Conservation (phyloP, 371 early-diverging fungal genomes). For the Lichtheimia hyalospora region DNA sequence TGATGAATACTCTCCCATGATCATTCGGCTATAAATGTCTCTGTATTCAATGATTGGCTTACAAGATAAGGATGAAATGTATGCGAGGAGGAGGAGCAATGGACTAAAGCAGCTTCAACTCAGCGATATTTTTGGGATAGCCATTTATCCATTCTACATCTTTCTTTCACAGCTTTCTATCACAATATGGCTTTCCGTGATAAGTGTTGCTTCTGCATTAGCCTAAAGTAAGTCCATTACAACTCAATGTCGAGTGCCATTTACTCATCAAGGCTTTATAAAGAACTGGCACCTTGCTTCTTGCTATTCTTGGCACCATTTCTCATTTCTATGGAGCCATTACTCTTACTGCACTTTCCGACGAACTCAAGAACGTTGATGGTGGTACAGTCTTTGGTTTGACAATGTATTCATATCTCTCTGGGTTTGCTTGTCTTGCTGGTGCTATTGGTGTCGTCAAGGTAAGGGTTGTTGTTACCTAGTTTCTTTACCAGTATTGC, state of each 20-base stretch:
- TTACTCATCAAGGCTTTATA: neutral
- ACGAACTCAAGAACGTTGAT: slow-evolving; percentile 30
- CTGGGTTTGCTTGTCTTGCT: slow-evolving; percentile 37
- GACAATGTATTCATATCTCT: slow-evolving; percentile 37
- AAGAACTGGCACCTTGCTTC: slow-evolving; percentile 41
- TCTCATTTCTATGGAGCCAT: slow-evolving; percentile 35
- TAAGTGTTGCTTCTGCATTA: slow-evolving; percentile 45
- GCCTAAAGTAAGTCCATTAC: slow-evolving; percentile 21
- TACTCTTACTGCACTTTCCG: slow-evolving; percentile 28
- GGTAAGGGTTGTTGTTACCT: slow-evolving; percentile 18
- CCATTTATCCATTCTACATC: neutral
- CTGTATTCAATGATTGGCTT: no score
- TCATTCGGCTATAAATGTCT: no score
- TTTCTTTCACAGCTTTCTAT: neutral
- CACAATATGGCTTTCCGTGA: neutral
- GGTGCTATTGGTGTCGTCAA: slow-evolving; percentile 43
- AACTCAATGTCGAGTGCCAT: neutral
- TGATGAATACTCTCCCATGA: no score
- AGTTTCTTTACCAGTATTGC: neutral
- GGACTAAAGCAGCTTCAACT: no score
- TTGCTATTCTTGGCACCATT: slow-evolving; percentile 35
- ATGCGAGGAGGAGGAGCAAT: no score
- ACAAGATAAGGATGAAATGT: no score
- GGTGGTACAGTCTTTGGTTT: slow-evolving; percentile 31
- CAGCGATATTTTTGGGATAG: neutral